phyloP scores from a whole-genome alignment of 306 rosid genomes.

The Malus orientalis region DNA sequence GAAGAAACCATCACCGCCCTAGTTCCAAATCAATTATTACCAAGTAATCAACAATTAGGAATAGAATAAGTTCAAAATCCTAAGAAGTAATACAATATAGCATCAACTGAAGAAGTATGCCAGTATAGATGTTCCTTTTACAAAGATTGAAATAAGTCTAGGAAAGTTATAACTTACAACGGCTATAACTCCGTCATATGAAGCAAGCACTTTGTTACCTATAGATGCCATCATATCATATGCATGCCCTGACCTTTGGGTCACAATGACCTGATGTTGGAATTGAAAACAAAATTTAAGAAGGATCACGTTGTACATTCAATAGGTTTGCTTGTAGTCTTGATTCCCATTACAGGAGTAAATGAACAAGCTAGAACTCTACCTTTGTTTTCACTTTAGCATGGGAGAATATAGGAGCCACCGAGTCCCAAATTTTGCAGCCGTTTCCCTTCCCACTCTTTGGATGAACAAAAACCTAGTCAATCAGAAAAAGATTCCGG shows the following conservation, averaged over 20 bases:
- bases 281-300: neutral
- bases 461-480: conserved; percentile 91
- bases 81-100: neutral
- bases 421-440: conserved; percentile 70
- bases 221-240: conserved; percentile 61
- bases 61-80: conserved; percentile 2
- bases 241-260: conserved; percentile 84
- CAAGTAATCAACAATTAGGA: conserved; percentile 13
- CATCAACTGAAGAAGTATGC: neutral
- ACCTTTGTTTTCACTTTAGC: conserved; percentile 86
- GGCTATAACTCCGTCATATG: conserved; percentile 81
- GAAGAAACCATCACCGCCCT: conserved; percentile 99
- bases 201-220: conserved; percentile 52
- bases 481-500: conserved; percentile 45
- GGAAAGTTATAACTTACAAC: conserved; percentile 59
- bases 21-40: conserved; percentile 33
- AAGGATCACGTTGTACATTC: neutral
- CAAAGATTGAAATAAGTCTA: neutral
- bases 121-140: neutral
- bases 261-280: conserved; percentile 65
- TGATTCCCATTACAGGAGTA: neutral
- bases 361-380: conserved; percentile 3
- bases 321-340: neutral
- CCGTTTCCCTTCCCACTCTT: conserved; percentile 86
- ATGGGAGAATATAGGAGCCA: conserved; percentile 70